Evolutionary conservation across 1,284 basidiomycete species (phyloP), one percentile per base, ranked within the genome.

Genomic region (Austropuccinia psidii): DNA sequence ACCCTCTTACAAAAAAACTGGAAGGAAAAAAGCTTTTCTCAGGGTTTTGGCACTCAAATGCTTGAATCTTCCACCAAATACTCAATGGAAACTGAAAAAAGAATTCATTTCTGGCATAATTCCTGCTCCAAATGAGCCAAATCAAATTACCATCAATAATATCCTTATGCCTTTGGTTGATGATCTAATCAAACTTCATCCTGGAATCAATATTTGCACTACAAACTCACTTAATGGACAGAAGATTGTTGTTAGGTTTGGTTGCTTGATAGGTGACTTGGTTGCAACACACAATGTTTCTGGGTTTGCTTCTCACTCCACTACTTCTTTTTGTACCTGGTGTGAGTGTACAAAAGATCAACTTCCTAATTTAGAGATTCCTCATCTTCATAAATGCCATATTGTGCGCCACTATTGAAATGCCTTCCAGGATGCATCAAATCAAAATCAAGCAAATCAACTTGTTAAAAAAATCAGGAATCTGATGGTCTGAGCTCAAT

Each of bases 201-300:
- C 29, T 2, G 64, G 45, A 35, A 8, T 66, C 13, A 7, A 29
- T 5, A 66, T 66, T 3, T 15, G 9, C 31, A 66, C 29, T 9
- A 31, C 15, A 19, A 27, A n/a, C 19, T 50, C 3, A n/a, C 29
- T 9, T 6, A 29, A 31, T 33, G 29, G 35, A 5, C 7, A 47
- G n/a, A 45, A 31, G 29, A 47, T 66, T 11, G 29, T 29, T n/a
- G 29, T 49, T 17, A 27, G 45, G 31, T 39, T 66, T 9, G 37
- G 39, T 19, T 7, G 17, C 3, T n/a, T 66, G 15, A 27, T 50
- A 5, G 64, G 64, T 6, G 58, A 61, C 35, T 17, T 61, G 15
- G 58, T 61, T 5, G 58, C 58, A 7, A 61, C 58, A 5, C 58
- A 61, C 21, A 61, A 61, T 8, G 58, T 61, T 37, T 27, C 58